phyloP scores from a whole-genome alignment of 805 yeast genomes.

The Myxozyma neglecta region DNA sequence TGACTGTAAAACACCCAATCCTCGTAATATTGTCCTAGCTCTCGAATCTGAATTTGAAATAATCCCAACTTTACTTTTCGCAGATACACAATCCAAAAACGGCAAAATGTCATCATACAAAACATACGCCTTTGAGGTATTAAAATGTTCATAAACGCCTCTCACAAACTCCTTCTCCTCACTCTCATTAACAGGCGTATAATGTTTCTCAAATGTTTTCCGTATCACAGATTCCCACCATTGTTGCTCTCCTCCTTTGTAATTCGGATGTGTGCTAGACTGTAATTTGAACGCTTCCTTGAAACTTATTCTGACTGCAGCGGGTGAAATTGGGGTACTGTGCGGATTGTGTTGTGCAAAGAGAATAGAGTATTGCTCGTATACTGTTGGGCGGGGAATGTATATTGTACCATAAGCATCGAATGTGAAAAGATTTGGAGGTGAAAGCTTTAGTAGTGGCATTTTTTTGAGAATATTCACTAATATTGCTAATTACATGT shows the following conservation, averaged over 20 bases:
- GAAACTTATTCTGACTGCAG: background rate
- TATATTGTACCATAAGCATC: constrained; percentile 31
- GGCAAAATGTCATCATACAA: constrained; percentile 10
- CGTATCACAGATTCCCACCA: constrained; percentile 28
- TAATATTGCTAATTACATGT: no score
- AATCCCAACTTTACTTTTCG: constrained; percentile 6
- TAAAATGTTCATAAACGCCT: constrained; percentile 17
- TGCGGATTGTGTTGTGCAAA: constrained; percentile 6
- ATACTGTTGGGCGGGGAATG: constrained; percentile 19
- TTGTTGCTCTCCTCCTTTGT: constrained; percentile 18
- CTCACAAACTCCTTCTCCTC: constrained; percentile 3
- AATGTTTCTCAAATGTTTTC: constrained; percentile 7
- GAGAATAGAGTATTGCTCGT: constrained; percentile 17
- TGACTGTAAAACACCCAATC: constrained; percentile 10
- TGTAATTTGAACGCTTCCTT: constrained; percentile 15
- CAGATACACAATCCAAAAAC: constrained; percentile 11
- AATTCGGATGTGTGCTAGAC: constrained; percentile 18
- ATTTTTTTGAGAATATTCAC: background rate
- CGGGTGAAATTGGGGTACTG: background rate
- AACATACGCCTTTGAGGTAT: constrained; percentile 19
- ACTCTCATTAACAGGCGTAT: background rate
- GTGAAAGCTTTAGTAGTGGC: constrained; percentile 6
- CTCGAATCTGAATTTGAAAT: constrained; percentile 26
- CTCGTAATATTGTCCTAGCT: constrained; percentile 10
- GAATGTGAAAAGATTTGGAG: constrained; percentile 20